Conservation (phyloP, 1,284 basidiomycete genomes). For the Marasmius fiardii region DNA sequence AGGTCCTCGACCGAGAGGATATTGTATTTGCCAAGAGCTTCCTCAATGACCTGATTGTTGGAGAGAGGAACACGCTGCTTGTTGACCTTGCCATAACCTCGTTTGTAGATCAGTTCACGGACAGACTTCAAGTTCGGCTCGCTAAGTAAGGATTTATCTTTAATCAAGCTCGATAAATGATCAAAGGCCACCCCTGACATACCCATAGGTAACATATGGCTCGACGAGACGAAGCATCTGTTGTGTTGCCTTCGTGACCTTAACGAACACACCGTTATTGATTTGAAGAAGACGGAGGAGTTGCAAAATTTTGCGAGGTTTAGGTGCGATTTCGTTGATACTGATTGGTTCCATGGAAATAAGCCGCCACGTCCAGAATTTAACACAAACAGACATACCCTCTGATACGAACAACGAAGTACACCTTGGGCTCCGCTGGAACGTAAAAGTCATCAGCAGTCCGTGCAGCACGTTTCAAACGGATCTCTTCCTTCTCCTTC, state of each 20-base stretch:
- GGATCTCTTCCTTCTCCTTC: constrained; percentile 96
- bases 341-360: constrained; percentile 35
- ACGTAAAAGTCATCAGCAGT: constrained; percentile 97
- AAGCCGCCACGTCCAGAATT: neutral
- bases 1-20: constrained; percentile 98
- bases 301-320: constrained; percentile 99
- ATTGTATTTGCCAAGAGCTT: constrained; percentile 89
- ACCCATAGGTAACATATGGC: constrained; percentile 97
- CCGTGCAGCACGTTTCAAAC: constrained; percentile 92
- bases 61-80: constrained; percentile 96
- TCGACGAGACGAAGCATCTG: constrained; percentile 98
- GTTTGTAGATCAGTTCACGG: constrained; percentile 99
- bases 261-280: constrained; percentile 99
- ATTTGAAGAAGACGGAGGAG: constrained; percentile 98
- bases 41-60: constrained; percentile 95
- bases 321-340: constrained; percentile 99
- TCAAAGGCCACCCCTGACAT: constrained; percentile 29
- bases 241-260: constrained; percentile 94
- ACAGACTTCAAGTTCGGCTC: constrained; percentile 96
- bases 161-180: neutral
- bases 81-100: constrained; percentile 98
- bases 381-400: constrained; percentile 56
- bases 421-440: constrained; percentile 94
- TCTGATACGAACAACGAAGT: constrained; percentile 96
- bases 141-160: constrained; percentile 39